phyloP scores from a whole-genome alignment of 768 basidiomycete genomes.

The Lactarius deliciosus region DNA sequence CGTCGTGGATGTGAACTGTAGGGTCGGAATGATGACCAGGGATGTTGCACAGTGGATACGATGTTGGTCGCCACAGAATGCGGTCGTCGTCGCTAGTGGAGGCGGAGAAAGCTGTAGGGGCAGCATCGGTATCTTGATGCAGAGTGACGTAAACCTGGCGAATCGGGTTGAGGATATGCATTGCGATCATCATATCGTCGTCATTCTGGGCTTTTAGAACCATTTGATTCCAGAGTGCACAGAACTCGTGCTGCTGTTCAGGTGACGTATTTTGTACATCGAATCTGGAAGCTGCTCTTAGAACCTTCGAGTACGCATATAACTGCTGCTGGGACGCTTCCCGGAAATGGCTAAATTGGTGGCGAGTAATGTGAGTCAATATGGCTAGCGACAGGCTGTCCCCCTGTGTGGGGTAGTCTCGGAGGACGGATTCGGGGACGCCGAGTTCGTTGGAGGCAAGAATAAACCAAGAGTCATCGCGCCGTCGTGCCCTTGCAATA shows the following conservation, averaged over 20 bases:
- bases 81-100: accelerated
- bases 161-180: no score
- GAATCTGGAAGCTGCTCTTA: neutral
- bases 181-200: accelerated
- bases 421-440: neutral
- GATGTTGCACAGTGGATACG: no score
- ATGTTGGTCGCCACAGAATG: no score
- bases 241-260: neutral
- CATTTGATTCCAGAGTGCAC: neutral
- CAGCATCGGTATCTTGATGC: no score
- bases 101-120: no score
- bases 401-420: neutral
- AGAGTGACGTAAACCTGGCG: no score
- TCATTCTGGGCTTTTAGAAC: neutral
- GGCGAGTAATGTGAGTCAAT: neutral
- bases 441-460: neutral
- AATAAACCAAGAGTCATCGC: neutral
- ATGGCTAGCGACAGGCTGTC: neutral
- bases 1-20: no score
- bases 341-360: neutral
- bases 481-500: neutral
- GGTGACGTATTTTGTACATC: neutral
- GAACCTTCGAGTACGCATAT: neutral
- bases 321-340: neutral
- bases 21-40: no score